Percentiles rank a stretch among this genome's conserved stretches.
phyloP scores from a whole-genome alignment of 176 grass and related monocot genomes.

The Miscanthus lutarioriparius region DNA sequence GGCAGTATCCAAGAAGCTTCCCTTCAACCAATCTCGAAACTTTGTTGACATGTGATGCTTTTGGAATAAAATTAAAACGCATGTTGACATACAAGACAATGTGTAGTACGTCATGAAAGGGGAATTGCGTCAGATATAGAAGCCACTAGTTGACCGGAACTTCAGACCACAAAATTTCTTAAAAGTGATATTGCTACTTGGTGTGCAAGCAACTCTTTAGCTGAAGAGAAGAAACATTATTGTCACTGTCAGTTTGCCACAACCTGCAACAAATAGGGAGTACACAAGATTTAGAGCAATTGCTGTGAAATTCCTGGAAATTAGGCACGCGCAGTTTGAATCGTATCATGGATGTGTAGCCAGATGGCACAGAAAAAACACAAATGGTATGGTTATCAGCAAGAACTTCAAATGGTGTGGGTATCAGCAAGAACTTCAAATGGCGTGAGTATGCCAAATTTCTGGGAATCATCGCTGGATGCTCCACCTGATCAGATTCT shows the following conservation, averaged over 20 bases:
- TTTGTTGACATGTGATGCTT: neutral
- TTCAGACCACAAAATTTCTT: neutral
- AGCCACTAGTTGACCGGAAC: neutral
- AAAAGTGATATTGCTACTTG: conserved; percentile 14
- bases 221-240: neutral
- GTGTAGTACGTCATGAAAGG: neutral
- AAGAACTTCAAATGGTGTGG: neutral
- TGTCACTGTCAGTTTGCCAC: neutral
- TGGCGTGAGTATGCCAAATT: neutral
- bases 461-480: too few relatives aligned
- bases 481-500: neutral
- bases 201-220: conserved; percentile 19
- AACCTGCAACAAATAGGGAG: neutral
- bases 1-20: conserved; percentile 39
- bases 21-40: conserved; percentile 6
- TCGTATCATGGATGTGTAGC: neutral
- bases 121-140: neutral
- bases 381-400: neutral
- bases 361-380: neutral
- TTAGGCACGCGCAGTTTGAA: neutral
- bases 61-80: neutral
- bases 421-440: neutral
- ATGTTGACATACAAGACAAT: neutral
- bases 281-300: neutral
- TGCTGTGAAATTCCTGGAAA: neutral